Conservation (phyloP, 2,329 filamentous ascomycete genomes). For the Ophiostoma perfectum region DNA sequence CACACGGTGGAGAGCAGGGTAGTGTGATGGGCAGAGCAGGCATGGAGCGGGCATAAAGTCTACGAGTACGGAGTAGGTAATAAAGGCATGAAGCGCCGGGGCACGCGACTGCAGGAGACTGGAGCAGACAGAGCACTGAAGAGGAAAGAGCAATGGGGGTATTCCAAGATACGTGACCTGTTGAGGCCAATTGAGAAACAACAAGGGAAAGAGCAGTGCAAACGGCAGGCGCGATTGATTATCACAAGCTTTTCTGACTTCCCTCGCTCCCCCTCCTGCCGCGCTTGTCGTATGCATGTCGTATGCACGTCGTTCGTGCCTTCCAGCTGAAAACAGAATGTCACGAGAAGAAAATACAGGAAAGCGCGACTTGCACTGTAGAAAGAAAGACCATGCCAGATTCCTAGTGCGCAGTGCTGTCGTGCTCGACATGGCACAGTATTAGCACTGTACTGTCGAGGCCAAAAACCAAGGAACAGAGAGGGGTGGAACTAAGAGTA, state of each 20-base stretch:
- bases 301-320: conserved; percentile 3
- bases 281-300: not conserved
- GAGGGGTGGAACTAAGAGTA: not conserved
- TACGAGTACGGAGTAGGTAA: not conserved
- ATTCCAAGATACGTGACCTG: not conserved
- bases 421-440: not conserved
- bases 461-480: not conserved
- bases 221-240: not conserved
- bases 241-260: not conserved
- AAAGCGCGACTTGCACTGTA: not conserved
- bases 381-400: not conserved
- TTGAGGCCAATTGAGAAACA: not conserved
- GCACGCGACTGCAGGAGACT: conserved; percentile 1
- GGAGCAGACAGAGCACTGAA: not conserved
- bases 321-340: not conserved
- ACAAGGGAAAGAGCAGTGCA: not conserved
- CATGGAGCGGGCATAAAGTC: conserved; percentile 5
- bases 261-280: not conserved
- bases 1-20: not conserved
- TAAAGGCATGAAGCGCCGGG: not conserved
- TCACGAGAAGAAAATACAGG: not conserved
- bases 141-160: not conserved
- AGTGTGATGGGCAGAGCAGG: conserved; percentile 1
- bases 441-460: not conserved
- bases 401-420: not conserved